A percentile compares a stretch with the other conserved stretches of the same genome.
phyloP scores from a whole-genome alignment of 2,329 filamentous ascomycete species.

The Anisogramma anomala region DNA sequence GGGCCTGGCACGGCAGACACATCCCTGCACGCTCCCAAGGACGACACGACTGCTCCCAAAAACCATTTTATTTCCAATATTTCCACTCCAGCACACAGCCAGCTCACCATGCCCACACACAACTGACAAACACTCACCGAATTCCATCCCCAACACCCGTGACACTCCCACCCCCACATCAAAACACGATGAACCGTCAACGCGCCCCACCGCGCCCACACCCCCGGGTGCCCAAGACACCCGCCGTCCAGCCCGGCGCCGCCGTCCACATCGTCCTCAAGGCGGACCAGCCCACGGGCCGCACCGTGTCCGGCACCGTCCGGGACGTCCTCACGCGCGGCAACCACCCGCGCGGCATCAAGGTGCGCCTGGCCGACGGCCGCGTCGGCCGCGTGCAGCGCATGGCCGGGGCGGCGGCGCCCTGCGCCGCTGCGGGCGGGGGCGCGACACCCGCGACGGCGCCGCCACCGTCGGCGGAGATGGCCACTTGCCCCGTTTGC shows the following conservation, averaged over 20 bases:
- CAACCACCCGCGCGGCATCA: conserved; percentile 68
- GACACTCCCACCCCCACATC: not conserved
- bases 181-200: not conserved
- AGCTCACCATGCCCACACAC: no score
- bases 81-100: no score
- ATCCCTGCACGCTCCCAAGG: no score
- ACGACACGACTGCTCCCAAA: no score
- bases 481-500: conserved; percentile 51
- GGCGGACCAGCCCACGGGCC: conserved; percentile 61
- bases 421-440: not conserved
- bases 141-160: not conserved
- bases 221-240: conserved; percentile 31
- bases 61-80: no score
- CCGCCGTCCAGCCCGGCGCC: conserved; percentile 48
- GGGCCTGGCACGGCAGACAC: no score
- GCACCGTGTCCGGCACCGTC: conserved; percentile 56
- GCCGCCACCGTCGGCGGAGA: conserved; percentile 7
- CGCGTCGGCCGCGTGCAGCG: conserved; percentile 63
- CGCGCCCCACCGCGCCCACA: not conserved
- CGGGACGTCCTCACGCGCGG: conserved; percentile 58
- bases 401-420: conserved; percentile 28
- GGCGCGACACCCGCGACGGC: not conserved
- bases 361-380: conserved; percentile 61
- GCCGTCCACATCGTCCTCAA: conserved; percentile 64
- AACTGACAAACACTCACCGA: not conserved